Conservation (phyloP, 2,329 filamentous ascomycete genomes). For the Dactylellina sp. region DNA sequence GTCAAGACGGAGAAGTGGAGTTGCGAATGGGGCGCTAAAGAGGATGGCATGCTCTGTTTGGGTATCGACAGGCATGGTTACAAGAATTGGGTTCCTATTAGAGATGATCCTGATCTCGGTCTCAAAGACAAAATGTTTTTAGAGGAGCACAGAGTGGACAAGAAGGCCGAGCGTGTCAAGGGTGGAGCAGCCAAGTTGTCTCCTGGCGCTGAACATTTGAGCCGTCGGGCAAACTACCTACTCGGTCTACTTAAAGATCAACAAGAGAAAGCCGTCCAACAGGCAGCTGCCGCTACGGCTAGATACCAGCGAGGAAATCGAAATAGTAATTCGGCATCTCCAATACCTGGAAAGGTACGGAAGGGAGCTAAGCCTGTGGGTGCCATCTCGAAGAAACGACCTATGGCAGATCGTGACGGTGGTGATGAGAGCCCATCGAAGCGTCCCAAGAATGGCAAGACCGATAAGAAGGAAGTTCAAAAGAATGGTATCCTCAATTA, state of each 20-base stretch:
- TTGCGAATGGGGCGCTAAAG: slow-evolving; percentile 89
- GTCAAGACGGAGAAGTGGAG: slow-evolving; percentile 80
- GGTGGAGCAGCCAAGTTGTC: slow-evolving; percentile 66
- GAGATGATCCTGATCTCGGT: slow-evolving; percentile 87
- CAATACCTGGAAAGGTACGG: slow-evolving; percentile 46
- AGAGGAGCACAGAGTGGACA: slow-evolving; percentile 97
- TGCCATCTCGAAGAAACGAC: slow-evolving; percentile 53
- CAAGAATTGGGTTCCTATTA: slow-evolving; percentile 93
- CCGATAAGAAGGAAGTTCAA: slow-evolving; percentile 53
- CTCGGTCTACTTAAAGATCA: slow-evolving; percentile 94
- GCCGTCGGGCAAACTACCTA: slow-evolving; percentile 92
- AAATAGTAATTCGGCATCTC: slow-evolving; percentile 54
- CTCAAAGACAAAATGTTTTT: slow-evolving; percentile 93
- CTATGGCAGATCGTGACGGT: slow-evolving; percentile 51
- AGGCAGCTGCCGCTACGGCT: slow-evolving; percentile 68
- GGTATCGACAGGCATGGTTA: slow-evolving; percentile 95
- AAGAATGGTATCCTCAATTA: slow-evolving; percentile 55
- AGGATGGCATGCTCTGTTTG: slow-evolving; percentile 96
- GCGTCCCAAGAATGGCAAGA: slow-evolving; percentile 51
- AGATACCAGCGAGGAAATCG: slow-evolving; percentile 54
- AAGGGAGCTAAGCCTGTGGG: slow-evolving; percentile 49
- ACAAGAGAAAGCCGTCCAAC: slow-evolving; percentile 78
- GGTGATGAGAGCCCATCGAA: slow-evolving; percentile 55
- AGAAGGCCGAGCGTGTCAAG: slow-evolving; percentile 90
- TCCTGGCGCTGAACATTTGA: slow-evolving; percentile 95